These are phyloP conservation scores for Pichia scutulata DNA, from an alignment of 805 yeast genomes.

Conservation along the genomic window DNA sequence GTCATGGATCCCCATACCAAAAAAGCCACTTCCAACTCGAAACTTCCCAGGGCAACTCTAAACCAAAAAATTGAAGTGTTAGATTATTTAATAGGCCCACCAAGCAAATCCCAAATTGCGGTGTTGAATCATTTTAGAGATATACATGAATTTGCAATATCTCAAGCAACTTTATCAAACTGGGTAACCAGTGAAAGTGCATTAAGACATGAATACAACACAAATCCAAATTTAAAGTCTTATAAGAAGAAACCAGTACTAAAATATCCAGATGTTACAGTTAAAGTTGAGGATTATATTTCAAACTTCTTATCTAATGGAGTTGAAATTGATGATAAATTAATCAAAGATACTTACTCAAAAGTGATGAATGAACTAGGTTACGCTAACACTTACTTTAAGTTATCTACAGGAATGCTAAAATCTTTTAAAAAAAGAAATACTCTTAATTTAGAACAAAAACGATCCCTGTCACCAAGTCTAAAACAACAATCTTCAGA, in stretches of 20 bases:
- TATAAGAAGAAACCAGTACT: slow-evolving; percentile 28
- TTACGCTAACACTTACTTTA: slow-evolving; percentile 16
- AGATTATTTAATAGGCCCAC: slow-evolving; percentile 28
- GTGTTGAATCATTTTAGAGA: slow-evolving; percentile 20
- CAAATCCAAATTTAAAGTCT: slow-evolving; percentile 22
- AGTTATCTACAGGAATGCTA: slow-evolving; percentile 29
- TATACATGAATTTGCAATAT: slow-evolving; percentile 22
- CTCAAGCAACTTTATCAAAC: slow-evolving; percentile 30
- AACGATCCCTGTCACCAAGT: background rate
- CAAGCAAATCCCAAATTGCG: slow-evolving; percentile 22
- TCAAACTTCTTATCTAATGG: slow-evolving; percentile 13
- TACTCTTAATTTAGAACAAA: slow-evolving; percentile 7
- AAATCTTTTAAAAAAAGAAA: slow-evolving; percentile 29
- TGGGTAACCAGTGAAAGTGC: slow-evolving; percentile 25
- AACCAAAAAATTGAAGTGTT: slow-evolving; percentile 29
- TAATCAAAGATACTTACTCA: slow-evolving; percentile 17
- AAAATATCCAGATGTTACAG: slow-evolving; percentile 29
- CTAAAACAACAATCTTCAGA: background rate
- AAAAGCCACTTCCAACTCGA: background rate
- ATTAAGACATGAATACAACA: slow-evolving; percentile 18
- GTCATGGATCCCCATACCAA: background rate
- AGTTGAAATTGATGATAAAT: slow-evolving; percentile 21
- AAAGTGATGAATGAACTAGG: slow-evolving; percentile 18
- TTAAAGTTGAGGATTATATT: slow-evolving; percentile 25
- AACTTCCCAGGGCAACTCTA: slow-evolving; percentile 9